phyloP scores from a whole-genome alignment of 1,139 yeast genomes.

The Arxiozyma bovina region DNA sequence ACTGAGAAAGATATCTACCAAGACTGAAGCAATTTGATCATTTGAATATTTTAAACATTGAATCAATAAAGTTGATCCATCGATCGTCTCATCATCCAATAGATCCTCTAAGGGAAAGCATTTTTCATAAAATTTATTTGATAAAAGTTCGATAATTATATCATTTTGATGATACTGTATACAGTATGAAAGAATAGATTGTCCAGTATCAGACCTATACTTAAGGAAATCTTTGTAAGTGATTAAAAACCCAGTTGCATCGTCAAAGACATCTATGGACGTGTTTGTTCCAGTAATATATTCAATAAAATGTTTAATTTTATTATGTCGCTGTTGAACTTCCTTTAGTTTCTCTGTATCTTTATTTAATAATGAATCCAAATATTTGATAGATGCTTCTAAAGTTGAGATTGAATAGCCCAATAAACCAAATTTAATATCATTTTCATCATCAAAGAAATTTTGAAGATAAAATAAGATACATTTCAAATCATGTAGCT shows the following conservation, averaged over 20 bases:
- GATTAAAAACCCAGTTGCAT: not conserved
- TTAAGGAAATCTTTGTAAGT: constrained; percentile 18
- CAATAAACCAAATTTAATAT: constrained; percentile 40
- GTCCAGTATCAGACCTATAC: constrained; percentile 55
- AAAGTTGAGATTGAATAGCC: constrained; percentile 69
- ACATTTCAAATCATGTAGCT: constrained; percentile 48
- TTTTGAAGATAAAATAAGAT: constrained; percentile 58
- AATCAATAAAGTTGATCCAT: constrained; percentile 48
- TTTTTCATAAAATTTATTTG: constrained; percentile 34
- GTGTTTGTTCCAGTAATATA: constrained; percentile 23
- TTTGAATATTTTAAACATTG: constrained; percentile 53
- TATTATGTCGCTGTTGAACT: constrained; percentile 7
- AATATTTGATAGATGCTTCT: constrained; percentile 70
- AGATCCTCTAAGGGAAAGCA: constrained; percentile 61
- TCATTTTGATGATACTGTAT: constrained; percentile 38
- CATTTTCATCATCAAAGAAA: constrained; percentile 44
- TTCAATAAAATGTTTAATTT: not conserved
- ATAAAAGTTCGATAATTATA: constrained; percentile 38
- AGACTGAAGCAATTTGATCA: constrained; percentile 38
- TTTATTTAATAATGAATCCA: constrained; percentile 9
- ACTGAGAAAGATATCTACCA: constrained; percentile 40
- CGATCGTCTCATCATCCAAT: constrained; percentile 50
- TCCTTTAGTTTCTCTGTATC: not conserved
- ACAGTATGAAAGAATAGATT: constrained; percentile 54
- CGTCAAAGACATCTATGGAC: constrained; percentile 22